Evolutionary conservation across 2,329 filamentous ascomycete species (phyloP).

Genomic region (Cladophialophora psammophila): DNA sequence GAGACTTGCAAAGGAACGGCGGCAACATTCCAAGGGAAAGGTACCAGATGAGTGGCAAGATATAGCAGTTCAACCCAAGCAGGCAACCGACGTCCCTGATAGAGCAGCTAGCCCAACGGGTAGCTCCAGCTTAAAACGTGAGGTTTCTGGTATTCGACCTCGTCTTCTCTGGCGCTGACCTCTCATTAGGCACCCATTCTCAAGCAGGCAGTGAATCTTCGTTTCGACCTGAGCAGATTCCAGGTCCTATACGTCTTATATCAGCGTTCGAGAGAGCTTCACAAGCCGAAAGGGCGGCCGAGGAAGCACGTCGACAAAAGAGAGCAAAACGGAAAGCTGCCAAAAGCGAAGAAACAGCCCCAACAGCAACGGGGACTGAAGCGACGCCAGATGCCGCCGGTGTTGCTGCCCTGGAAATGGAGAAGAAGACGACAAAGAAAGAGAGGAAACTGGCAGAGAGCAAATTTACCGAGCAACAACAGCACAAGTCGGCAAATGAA

Average conservation of each 20-base stretch:
- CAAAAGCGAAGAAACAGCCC: conserved; percentile 59
- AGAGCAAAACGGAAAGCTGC: conserved; percentile 68
- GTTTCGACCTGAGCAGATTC: conserved; percentile 41
- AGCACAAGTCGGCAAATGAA: conserved; percentile 81
- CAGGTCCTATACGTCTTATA: conserved; percentile 35
- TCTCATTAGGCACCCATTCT: conserved; percentile 47
- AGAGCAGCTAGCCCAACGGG: conserved; percentile 42
- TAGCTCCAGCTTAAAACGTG: conserved; percentile 51
- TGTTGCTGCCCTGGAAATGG: conserved; percentile 61
- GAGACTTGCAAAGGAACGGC: conserved; percentile 72
- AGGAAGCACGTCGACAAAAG: conserved; percentile 74
- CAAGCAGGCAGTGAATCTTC: conserved; percentile 49
- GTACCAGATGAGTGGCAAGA: conserved; percentile 79
- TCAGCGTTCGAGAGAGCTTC: conserved; percentile 49
- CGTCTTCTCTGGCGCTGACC: conserved; percentile 35
- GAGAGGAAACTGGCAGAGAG: conserved; percentile 79
- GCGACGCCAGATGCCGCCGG: conserved; percentile 44
- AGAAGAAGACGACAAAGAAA: conserved; percentile 83
- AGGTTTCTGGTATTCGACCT: conserved; percentile 32
- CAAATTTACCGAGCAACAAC: conserved; percentile 77
- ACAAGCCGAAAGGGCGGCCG: conserved; percentile 71
- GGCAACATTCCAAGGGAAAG: conserved; percentile 78
- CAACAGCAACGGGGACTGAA: conserved; percentile 66
- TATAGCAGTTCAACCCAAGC: conserved; percentile 63
- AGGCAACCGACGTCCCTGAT: conserved; percentile 26